Evolutionary conservation across 371 early-diverging fungal species (phyloP).

Genomic region (Fennellomyces sp.): DNA sequence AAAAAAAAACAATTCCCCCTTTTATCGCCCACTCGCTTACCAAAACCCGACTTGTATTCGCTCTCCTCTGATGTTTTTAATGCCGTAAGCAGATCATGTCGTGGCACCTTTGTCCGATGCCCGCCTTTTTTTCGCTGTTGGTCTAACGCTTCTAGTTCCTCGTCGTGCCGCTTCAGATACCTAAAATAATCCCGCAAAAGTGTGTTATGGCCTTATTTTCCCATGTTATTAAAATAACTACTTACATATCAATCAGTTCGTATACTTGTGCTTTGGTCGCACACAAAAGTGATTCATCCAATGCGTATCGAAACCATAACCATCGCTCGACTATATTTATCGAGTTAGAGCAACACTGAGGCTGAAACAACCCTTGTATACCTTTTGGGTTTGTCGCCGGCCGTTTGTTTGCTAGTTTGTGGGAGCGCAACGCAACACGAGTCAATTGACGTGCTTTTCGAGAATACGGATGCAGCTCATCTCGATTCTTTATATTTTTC

Average conservation of each 20-base stretch:
- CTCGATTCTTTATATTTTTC: slow-evolving; percentile 65
- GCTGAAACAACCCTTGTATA: slow-evolving; percentile 15
- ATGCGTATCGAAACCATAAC: slow-evolving; percentile 65
- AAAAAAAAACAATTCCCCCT: neutral
- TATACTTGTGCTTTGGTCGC: slow-evolving; percentile 53
- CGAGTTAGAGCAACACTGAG: neutral
- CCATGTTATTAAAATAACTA: neutral
- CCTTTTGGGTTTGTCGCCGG: slow-evolving; percentile 32
- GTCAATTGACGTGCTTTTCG: slow-evolving; percentile 62
- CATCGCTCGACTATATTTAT: slow-evolving; percentile 46
- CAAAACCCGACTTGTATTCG: slow-evolving; percentile 63
- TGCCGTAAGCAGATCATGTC: slow-evolving; percentile 50
- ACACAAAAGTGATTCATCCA: slow-evolving; percentile 44
- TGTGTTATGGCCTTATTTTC: too few relatives aligned
- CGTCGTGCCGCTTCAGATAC: slow-evolving; percentile 53
- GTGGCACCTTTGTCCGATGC: slow-evolving; percentile 52
- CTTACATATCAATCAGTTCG: slow-evolving; percentile 52
- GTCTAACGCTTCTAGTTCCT: slow-evolving; percentile 52
- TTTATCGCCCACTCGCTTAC: slow-evolving; percentile 33
- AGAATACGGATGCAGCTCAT: slow-evolving; percentile 64
- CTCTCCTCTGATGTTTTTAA: slow-evolving; percentile 48
- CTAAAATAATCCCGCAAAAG: slow-evolving; percentile 19
- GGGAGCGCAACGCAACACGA: slow-evolving; percentile 54
- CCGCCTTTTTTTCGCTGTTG: slow-evolving; percentile 48
- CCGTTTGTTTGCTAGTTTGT: slow-evolving; percentile 48